Evolutionary conservation across 148 eudicot genomes (phyloP), one percentile per base, ranked within the genome.

Genomic region (Cornus florida): DNA sequence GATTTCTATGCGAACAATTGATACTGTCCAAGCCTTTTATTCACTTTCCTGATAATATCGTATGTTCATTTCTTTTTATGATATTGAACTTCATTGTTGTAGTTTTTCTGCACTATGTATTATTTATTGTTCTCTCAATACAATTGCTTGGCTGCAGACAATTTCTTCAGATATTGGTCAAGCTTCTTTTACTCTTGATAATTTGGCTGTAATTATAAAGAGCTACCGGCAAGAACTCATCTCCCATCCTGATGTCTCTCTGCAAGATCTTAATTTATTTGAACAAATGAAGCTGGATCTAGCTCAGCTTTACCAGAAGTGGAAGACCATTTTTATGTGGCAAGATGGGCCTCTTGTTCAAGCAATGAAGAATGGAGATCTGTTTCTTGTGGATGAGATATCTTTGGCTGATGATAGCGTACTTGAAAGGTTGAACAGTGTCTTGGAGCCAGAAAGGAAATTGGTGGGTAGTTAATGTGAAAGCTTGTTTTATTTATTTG

Each of bases 321-420:
- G 99, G 99, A 91, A 88, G 83, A 90, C 91, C 22, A 91, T 96
- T 76, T 96, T 96, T 81, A 74, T 73, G 75, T 96, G 99, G 99
- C 98, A 94, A 87, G 98, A 96, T 87, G 99, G 99, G 66, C 93
- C 99, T 12, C 95, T 96, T 70, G 93, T 96, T 81, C 82, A 90
- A 82, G 97, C 99, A 82, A 96, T 96, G 99, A 94, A 90, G 86
- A 86, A 82, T 35, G 99, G 97, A 64, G 92, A 92, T 79, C 78
- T 96, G 33, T 85, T 96, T 83, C 98, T 96, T 83, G 99, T 94
- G 77, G 99, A 96, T 75, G 99, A 96, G 82, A 94, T 96, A 72
- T 96, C 99, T 71, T 89, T 96, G 85, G 99, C 99, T 38, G 99
- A 96, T 89, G 99, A 96, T 72, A 93, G 99, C 79, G 98, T 96